Evolutionary conservation across 2,329 filamentous ascomycete species (phyloP).

Genomic region (Scytalidium sp.): DNA sequence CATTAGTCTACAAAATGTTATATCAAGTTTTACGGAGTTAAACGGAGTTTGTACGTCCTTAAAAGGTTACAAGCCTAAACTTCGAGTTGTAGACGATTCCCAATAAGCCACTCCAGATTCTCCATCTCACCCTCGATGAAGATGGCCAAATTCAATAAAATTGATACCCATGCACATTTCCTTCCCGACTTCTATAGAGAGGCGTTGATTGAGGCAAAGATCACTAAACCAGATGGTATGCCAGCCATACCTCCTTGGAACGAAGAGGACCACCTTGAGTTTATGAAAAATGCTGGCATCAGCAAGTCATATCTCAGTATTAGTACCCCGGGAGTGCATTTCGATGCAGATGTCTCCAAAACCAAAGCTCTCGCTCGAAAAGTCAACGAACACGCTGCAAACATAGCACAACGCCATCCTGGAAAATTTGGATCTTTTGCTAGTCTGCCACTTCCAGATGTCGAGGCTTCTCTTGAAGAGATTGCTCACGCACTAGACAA

Average conservation of each 20-base stretch:
- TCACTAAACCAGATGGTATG: conserved; percentile 47
- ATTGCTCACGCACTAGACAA: conserved; percentile 33
- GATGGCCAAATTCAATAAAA: too few relatives aligned
- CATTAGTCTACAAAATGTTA: too few relatives aligned
- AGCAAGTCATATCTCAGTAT: conserved; percentile 51
- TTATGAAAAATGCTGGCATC: conserved; percentile 49
- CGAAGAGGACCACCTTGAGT: conserved; percentile 39
- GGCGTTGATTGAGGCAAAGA: conserved; percentile 36
- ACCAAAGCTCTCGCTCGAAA: conserved; percentile 29
- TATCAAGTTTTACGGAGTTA: too few relatives aligned
- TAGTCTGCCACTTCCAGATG: conserved; percentile 31
- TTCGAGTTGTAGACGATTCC: too few relatives aligned
- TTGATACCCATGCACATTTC: conserved; percentile 48
- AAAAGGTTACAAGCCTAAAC: too few relatives aligned
- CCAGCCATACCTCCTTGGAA: conserved; percentile 45
- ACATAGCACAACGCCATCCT: conserved; percentile 27
- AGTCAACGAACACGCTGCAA: conserved; percentile 29
- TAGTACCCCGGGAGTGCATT: conserved; percentile 45
- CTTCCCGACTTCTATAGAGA: conserved; percentile 39
- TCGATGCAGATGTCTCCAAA: conserved; percentile 33
- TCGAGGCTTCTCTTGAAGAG: conserved; percentile 31
- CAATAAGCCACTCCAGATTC: too few relatives aligned
- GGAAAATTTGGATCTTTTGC: conserved; percentile 37
- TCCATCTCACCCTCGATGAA: too few relatives aligned
- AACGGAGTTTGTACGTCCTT: too few relatives aligned